Percentiles rank a stretch among this genome's conserved stretches.
Evolutionary conservation across 352 stramenopile genomes (phyloP).

Genomic region (Globisporangium barbulae): DNA sequence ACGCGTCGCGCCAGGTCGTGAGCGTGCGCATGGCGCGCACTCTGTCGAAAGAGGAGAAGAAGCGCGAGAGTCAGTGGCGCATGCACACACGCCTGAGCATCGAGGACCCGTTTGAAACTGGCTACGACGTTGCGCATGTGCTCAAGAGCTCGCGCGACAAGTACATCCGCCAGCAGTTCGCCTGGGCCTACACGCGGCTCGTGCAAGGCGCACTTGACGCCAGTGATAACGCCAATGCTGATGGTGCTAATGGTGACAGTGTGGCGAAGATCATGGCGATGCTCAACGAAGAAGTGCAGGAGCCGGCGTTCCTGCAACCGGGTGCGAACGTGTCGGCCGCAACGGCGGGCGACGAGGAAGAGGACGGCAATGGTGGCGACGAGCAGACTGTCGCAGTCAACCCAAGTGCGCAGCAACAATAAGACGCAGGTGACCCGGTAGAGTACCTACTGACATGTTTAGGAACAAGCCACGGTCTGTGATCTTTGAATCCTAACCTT

Average conservation of each 20-base stretch:
- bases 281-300: constrained; percentile 12
- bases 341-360: neutral
- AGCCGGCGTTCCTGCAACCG: constrained; percentile 16
- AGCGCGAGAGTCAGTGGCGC: constrained; percentile 59
- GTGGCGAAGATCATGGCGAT: constrained; percentile 9
- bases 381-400: neutral
- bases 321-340: neutral
- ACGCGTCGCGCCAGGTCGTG: constrained; percentile 66
- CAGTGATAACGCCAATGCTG: neutral
- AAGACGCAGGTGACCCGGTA: neutral
- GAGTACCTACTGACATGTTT: no score
- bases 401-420: neutral
- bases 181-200: constrained; percentile 63
- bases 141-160: constrained; percentile 88
- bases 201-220: constrained; percentile 30
- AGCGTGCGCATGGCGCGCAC: constrained; percentile 60
- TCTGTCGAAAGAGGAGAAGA: constrained; percentile 78
- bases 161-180: constrained; percentile 84
- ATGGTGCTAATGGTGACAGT: neutral
- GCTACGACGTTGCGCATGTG: constrained; percentile 97
- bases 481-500: no score
- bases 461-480: no score
- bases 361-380: neutral
- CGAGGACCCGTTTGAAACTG: constrained; percentile 98
- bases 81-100: constrained; percentile 87